Percentiles rank a stretch among this genome's conserved stretches.
Conservation (phyloP, 2,329 filamentous ascomycete species). For the Penicillium sp. region DNA sequence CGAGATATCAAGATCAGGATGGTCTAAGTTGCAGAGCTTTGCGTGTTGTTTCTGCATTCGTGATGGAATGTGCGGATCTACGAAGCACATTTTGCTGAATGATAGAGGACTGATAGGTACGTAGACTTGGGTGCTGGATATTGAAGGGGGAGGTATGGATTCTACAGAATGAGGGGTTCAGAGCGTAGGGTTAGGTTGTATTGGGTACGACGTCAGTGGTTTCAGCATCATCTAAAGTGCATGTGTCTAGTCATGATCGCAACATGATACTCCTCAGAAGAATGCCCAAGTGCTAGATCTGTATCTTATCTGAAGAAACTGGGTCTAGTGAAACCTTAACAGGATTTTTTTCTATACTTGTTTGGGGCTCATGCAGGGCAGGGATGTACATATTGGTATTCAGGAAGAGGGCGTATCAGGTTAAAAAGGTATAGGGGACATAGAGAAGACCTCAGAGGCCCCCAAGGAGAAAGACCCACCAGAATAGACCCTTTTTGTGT, state of each 20-base stretch:
- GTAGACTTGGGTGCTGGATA: too few species aligned
- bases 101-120: too few species aligned
- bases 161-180: slow-evolving; percentile 6
- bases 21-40: too few species aligned
- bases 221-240: background rate
- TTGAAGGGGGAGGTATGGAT: too few species aligned
- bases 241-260: background rate
- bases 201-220: background rate
- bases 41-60: too few species aligned
- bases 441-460: background rate
- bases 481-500: background rate
- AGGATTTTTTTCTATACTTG: background rate
- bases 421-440: background rate
- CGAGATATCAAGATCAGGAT: too few species aligned
- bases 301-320: background rate
- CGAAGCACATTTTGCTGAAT: too few species aligned
- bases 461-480: background rate
- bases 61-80: too few species aligned
- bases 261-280: background rate
- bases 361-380: background rate
- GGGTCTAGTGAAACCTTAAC: background rate
- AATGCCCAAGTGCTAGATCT: background rate
- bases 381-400: background rate
- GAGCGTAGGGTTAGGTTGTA: background rate
- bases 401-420: background rate